Evolutionary conservation across 805 yeast species (phyloP), one percentile per base, ranked within the genome.

Genomic region (Hanseniaspora occidentalis): DNA sequence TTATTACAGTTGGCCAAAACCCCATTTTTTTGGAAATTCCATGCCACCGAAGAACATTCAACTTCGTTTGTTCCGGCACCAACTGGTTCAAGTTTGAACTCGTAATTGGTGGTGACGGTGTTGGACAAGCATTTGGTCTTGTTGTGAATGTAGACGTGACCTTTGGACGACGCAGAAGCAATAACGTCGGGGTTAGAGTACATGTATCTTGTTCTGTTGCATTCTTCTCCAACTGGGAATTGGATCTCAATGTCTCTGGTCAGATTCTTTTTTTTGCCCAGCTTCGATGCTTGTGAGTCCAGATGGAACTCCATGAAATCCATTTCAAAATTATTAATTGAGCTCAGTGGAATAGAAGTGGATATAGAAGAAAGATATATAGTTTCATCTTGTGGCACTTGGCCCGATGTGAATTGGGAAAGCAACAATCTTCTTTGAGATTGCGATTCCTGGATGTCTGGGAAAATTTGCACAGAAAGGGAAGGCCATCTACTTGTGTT

Each of bases 111-210:
- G 24, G 39, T 27, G 29, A 49, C 38, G 37, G 21, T 48, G 29
- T 35, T 44, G 1, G 85, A 69, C 2, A 58, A 54, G 56, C 84
- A 94, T 54, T 84, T 85, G 0, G 96, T 86, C 49, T 92, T 68
- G 57, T 88, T 94, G 57, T 78, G 84, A 3, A 88, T 60, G 39
- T 69, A 73, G 10, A 79, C 64, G 11, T 70, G 64, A 1, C 96
- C 96, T 24, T 62, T 56, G 33, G 79, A 74, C 34, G 82, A 75
- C 8, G 77, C 73, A 16, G 85, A 71, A 2, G 88, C 84, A 4
- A 88, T 67, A 4, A 88, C 52, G 51, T 86, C 92, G 1, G 92
- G 92, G 51, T 88, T 88, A 48, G 81, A 89, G 0, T 95, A 94
- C 77, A 83, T 73, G 50, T 72, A 74, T 27, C 79, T 66, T 0